Conservation (phyloP, 805 yeast species). For the Pichia pseudocactophila region DNA sequence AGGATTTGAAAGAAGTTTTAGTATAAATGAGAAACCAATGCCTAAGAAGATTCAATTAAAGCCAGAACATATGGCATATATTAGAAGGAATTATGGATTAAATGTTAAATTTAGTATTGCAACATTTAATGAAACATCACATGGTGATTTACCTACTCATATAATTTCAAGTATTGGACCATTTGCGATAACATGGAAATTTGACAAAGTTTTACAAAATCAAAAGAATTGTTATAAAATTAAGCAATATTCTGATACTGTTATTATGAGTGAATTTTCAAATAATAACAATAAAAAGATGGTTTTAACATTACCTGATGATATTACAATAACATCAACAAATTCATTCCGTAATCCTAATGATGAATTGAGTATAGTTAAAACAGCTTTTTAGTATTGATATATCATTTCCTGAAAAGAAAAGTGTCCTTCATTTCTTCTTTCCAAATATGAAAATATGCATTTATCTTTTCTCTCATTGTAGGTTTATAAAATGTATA, state of each 20-base stretch:
- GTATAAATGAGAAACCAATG: constrained; percentile 54
- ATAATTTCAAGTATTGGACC: constrained; percentile 78
- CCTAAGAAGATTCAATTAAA: constrained; percentile 59
- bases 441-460: constrained; percentile 48
- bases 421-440: constrained; percentile 52
- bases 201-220: constrained; percentile 48
- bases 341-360: constrained; percentile 48
- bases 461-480: constrained; percentile 45
- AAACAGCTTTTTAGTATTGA: constrained; percentile 14
- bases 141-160: constrained; percentile 42
- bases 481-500: constrained; percentile 35
- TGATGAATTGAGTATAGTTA: constrained; percentile 23
- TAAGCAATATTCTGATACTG: constrained; percentile 48
- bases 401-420: constrained; percentile 33
- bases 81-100: constrained; percentile 41
- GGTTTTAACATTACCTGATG: constrained; percentile 65
- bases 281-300: constrained; percentile 65
- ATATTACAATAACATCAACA: constrained; percentile 62
- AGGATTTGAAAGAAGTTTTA: constrained; percentile 61
- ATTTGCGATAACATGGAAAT: constrained; percentile 72
- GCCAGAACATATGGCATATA: constrained; percentile 64
- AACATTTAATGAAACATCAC: constrained; percentile 64
- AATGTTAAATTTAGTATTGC: constrained; percentile 62
- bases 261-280: constrained; percentile 72
- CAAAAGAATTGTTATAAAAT: constrained; percentile 51